A percentile compares a stretch with the other conserved stretches of the same genome.
Conservation (phyloP, 176 grass and related monocot species). For the Poa pratensis region DNA sequence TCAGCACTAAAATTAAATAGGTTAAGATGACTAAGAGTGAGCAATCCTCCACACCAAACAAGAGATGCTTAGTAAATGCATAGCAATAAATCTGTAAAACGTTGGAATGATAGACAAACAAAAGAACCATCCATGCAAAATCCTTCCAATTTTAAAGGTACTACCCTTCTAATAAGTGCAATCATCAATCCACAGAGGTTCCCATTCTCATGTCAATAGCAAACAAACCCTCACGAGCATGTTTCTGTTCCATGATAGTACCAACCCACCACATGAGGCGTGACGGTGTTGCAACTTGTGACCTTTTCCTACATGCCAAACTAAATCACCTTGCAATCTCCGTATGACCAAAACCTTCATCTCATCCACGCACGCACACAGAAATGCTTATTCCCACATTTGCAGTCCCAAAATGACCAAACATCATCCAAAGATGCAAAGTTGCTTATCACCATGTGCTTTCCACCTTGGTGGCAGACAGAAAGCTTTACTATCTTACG, state of each 20-base stretch:
- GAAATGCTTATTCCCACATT: not conserved
- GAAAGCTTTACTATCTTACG: slow-evolving; percentile 27
- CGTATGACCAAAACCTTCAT: not conserved
- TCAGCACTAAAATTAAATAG: not conserved
- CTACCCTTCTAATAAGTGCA: not conserved
- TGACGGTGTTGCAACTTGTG: not conserved
- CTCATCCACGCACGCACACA: not conserved
- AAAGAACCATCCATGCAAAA: slow-evolving; percentile 8
- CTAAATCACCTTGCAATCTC: not conserved
- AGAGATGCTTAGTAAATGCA: slow-evolving; percentile 9
- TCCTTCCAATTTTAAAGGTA: not conserved
- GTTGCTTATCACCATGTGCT: slow-evolving; percentile 7
- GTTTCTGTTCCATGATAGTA: not conserved
- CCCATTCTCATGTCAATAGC: not conserved
- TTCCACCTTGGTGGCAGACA: slow-evolving; percentile 22
- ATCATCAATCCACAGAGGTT: not conserved
- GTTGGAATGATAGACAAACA: not conserved
- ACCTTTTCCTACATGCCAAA: slow-evolving; percentile 11
- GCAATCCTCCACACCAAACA: not conserved
- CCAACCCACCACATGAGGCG: not conserved
- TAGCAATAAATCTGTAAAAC: not conserved
- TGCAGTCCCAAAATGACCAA: slow-evolving; percentile 8
- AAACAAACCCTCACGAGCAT: slow-evolving; percentile 8
- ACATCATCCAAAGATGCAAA: not conserved
- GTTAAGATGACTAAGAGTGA: not conserved